Percentiles rank a stretch among this genome's conserved stretches.
Evolutionary conservation across 805 yeast genomes (phyloP).

Genomic region (Ogataea populi-albae): DNA sequence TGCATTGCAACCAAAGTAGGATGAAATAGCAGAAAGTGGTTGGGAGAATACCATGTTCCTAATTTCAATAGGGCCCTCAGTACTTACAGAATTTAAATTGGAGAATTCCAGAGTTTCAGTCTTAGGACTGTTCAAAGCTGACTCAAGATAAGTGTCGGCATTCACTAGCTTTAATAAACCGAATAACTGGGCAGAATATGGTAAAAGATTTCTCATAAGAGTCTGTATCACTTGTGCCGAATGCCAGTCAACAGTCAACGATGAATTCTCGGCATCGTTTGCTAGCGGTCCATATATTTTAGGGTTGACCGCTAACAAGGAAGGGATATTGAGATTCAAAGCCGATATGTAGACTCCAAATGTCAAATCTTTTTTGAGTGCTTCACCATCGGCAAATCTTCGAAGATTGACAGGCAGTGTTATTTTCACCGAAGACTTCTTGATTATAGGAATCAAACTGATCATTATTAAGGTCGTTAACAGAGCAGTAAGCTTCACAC

Average conservation of each 20-base stretch:
- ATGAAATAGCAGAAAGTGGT: constrained; percentile 9
- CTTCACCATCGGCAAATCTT: constrained; percentile 1
- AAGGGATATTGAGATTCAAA: constrained; percentile 13
- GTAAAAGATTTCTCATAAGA: constrained; percentile 2
- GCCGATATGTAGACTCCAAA: constrained; percentile 21
- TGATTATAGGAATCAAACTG: constrained; percentile 12
- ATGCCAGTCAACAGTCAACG: constrained; percentile 17
- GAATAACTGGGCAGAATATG: constrained; percentile 2
- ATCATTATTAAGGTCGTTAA: constrained; percentile 10
- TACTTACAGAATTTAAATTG: constrained; percentile 17
- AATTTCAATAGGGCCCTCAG: constrained; percentile 8
- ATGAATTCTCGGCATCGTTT: background rate
- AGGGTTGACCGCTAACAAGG: constrained; percentile 7
- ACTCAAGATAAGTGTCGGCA: constrained; percentile 3
- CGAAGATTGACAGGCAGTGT: constrained; percentile 24
- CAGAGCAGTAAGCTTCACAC: constrained; percentile 20
- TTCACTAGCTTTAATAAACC: constrained; percentile 12
- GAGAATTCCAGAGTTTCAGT: constrained; percentile 18
- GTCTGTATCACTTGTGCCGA: constrained; percentile 13
- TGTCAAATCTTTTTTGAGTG: background rate
- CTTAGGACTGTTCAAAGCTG: constrained; percentile 2
- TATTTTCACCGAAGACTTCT: constrained; percentile 12
- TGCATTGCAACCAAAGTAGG: constrained; percentile 18
- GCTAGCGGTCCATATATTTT: background rate
- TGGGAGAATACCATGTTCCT: constrained; percentile 19